Evolutionary conservation across 2,329 filamentous ascomycete genomes (phyloP).

Genomic region (Ilyonectria mors-panacis): DNA sequence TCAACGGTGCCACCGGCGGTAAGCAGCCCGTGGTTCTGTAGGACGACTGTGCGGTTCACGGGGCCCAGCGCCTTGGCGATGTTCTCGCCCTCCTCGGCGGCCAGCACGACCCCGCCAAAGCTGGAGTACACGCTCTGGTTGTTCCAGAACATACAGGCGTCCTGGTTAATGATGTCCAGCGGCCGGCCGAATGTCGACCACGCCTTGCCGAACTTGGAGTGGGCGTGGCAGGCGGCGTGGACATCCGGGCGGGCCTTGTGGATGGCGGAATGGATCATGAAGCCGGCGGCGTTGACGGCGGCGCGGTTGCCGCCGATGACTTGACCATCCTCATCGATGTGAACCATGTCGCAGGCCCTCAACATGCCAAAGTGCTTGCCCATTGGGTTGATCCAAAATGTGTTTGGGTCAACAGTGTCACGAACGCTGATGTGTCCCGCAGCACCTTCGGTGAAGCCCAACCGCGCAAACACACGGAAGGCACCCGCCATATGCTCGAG

Average conservation of each 20-base stretch:
- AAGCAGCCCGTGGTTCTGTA: constrained; percentile 76
- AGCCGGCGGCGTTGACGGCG: constrained; percentile 73
- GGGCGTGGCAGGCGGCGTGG: constrained; percentile 73
- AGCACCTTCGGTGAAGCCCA: constrained; percentile 72
- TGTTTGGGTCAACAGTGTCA: constrained; percentile 71
- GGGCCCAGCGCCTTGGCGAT: constrained; percentile 71
- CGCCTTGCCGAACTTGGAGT: constrained; percentile 71
- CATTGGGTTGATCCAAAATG: constrained; percentile 78
- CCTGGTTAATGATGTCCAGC: constrained; percentile 75
- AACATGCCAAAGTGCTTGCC: constrained; percentile 74
- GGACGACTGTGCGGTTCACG: constrained; percentile 66
- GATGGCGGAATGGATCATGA: constrained; percentile 73
- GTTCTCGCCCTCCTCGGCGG: constrained; percentile 70
- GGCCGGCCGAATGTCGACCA: constrained; percentile 72
- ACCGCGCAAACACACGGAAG: constrained; percentile 63
- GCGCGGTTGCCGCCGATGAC: constrained; percentile 71
- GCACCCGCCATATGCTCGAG: constrained; percentile 61
- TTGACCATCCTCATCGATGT: constrained; percentile 71
- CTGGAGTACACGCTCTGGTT: constrained; percentile 72
- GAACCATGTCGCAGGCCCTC: constrained; percentile 73
- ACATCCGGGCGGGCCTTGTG: constrained; percentile 73
- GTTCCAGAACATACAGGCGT: constrained; percentile 69
- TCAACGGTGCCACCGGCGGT: constrained; percentile 76
- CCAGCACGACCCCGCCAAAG: constrained; percentile 75
- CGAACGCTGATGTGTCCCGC: constrained; percentile 75